These are phyloP conservation scores for Rhodotorula sp. DNA, from an alignment of 1,284 basidiomycete genomes.

Conservation along the genomic window DNA sequence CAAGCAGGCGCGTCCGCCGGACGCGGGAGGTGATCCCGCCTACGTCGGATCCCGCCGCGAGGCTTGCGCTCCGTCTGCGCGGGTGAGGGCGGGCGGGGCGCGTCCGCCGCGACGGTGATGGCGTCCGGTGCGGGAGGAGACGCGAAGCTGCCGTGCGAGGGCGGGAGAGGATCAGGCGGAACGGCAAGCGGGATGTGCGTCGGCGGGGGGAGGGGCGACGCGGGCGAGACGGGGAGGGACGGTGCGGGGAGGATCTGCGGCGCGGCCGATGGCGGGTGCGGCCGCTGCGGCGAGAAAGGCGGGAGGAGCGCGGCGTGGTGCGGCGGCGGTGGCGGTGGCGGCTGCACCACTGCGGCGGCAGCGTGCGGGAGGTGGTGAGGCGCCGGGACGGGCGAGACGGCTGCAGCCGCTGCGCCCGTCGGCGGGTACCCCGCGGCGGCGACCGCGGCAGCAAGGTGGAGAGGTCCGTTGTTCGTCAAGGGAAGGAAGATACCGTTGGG, in stretches of 20 bases:
- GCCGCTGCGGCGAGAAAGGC: constrained; percentile 9
- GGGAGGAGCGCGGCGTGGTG: constrained; percentile 7
- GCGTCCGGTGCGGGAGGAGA: not conserved
- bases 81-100: not conserved
- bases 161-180: not conserved
- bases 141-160: not conserved
- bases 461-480: constrained; percentile 24
- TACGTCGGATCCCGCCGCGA: not conserved
- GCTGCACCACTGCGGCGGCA: not conserved
- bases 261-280: not conserved
- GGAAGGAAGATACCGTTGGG: constrained; percentile 33
- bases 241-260: constrained; percentile 3
- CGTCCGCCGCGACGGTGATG: not conserved
- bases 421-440: constrained; percentile 4
- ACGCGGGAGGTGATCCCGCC: not conserved
- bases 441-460: constrained; percentile 3
- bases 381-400: constrained; percentile 1
- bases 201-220: constrained; percentile 21
- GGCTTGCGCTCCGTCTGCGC: not conserved
- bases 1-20: not conserved
- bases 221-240: constrained; percentile 27
- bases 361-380: not conserved
- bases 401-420: not conserved
- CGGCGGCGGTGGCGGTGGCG: not conserved
- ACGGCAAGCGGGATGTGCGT: not conserved